Percentiles rank a stretch among this genome's conserved stretches.
These are phyloP conservation scores for Agaricus blazei DNA, from an alignment of 768 basidiomycete genomes.

Conservation along the genomic window DNA sequence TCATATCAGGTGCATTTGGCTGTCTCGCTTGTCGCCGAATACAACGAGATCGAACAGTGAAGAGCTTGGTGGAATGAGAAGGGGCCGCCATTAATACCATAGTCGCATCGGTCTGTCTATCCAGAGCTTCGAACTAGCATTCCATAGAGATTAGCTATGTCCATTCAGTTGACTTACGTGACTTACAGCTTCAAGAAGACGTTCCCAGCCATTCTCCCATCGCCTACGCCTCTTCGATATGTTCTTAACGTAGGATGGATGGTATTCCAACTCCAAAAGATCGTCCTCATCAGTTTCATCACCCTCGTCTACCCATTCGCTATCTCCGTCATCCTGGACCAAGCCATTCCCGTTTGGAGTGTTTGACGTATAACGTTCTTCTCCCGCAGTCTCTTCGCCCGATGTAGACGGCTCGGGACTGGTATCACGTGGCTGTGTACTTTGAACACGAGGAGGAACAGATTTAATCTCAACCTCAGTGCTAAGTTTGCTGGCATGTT, in stretches of 20 bases:
- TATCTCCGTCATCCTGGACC: conserved; percentile 39
- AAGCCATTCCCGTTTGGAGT: conserved; percentile 15
- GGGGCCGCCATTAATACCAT: conserved; percentile 72
- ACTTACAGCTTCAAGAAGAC: conserved; percentile 65
- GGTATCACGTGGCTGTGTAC: conserved; percentile 78
- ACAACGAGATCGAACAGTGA: conserved; percentile 61
- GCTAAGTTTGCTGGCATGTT: conserved; percentile 14
- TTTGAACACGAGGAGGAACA: conserved; percentile 72
- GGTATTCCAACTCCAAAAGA: conserved; percentile 69
- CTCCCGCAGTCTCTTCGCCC: conserved; percentile 78
- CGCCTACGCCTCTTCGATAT: conserved; percentile 61
- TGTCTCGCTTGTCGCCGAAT: conserved; percentile 54
- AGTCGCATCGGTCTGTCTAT: conserved; percentile 78
- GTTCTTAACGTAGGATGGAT: conserved; percentile 64
- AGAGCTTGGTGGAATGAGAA: conserved; percentile 63
- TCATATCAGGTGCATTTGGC: conserved; percentile 42
- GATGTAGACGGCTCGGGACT: conserved; percentile 72
- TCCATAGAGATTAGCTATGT: background rate
- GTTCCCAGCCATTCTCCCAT: conserved; percentile 77
- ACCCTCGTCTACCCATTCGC: conserved; percentile 73
- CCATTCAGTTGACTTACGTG: conserved; percentile 1
- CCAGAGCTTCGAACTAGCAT: conserved; percentile 67
- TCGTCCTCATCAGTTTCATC: conserved; percentile 67
- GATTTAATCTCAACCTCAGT: conserved; percentile 22
- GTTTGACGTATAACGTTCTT: conserved; percentile 20